These are phyloP conservation scores for Chrysanthemum seticuspe DNA, from an alignment of 129 eudicot genomes.

Conservation along the genomic window DNA sequence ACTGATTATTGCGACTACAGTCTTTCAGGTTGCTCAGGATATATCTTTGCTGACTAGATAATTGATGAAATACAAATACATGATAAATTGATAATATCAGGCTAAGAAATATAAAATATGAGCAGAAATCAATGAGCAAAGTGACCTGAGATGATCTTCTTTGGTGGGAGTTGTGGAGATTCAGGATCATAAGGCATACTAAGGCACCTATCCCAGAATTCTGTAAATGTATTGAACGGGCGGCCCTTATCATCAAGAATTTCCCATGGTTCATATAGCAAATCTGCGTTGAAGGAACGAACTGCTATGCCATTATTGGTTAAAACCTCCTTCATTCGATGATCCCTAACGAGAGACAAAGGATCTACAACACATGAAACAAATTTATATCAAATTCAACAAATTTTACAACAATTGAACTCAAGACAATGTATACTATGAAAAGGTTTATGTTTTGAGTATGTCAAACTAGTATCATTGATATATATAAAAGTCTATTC, in stretches of 20 bases:
- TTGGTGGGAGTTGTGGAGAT: constrained; percentile 91
- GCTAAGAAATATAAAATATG: too few relatives aligned
- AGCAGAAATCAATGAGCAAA: not conserved
- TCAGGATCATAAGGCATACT: constrained; percentile 96
- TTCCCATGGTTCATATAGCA: constrained; percentile 98
- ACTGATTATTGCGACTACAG: too few relatives aligned
- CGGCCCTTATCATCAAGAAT: constrained; percentile 68
- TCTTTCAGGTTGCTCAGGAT: too few relatives aligned
- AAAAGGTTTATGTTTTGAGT: too few relatives aligned
- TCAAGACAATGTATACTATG: not conserved
- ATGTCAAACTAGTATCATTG: too few relatives aligned
- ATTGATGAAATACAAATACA: too few relatives aligned
- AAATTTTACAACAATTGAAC: not conserved
- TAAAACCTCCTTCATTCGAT: constrained; percentile 72
- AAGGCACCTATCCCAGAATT: constrained; percentile 93
- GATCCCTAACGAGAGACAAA: constrained; percentile 91
- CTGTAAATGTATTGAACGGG: constrained; percentile 72
- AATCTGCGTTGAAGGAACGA: constrained; percentile 82
- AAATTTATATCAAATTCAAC: too few relatives aligned
- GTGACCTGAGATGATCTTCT: constrained; percentile 84
- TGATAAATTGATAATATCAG: too few relatives aligned
- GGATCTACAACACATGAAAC: constrained; percentile 60
- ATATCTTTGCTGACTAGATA: too few relatives aligned
- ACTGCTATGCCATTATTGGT: constrained; percentile 69
- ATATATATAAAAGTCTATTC: too few relatives aligned